Evolutionary conservation across 75 land plant species (phyloP), one percentile per base, ranked within the genome.

Genomic region (Pinus albicaulis): DNA sequence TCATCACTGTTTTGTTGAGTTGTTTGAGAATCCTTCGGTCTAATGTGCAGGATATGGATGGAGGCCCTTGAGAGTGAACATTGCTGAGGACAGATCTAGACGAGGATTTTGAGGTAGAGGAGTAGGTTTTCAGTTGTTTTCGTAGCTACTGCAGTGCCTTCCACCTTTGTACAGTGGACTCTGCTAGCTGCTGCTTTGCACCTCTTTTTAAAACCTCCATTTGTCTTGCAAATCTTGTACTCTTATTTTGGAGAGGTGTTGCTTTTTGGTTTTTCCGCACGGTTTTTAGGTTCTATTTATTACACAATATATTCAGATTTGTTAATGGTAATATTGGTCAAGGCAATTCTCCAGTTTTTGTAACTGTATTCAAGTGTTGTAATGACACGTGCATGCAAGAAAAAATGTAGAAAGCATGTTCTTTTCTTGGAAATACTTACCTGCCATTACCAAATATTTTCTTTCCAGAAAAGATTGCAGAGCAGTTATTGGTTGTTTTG

Each of bases 71-170:
- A 82, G 89, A 73, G 98, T 93, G 55, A 88, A 84, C 57, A 74
- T 89, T 59, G 98, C 96, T 16, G 96, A 88, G 58, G 82, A 86
- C 53, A 86, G 81, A 66, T 89, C 93, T 71, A 71, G 88, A 52
- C 90, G 86, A 4, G 73, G 74, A 36, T 65, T 65, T 65, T 65
- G 69, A 65, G 69, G 41, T 19, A 36, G 36, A 65, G 16, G 11
- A 62, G 14, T 62, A 23, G 26, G 4, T 1, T 7, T 16, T 25
- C 4, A 62, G 34, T 26, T 62, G 64, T 16, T 62, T 62, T 0
- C 0, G 26, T 0, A 24, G 24, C 28, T 61, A 24, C 64, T 62
- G 31, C 64, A 24, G 24, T 25, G 16, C 34, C 64, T 62, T 26
- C 31, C 11, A 62, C 26, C 64, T 62, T 36, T 65, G 17, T 28